Percentiles rank a stretch among this genome's conserved stretches.
Evolutionary conservation across 2,329 filamentous ascomycete genomes (phyloP).

Genomic region (Chrysosporium queenslandicum): DNA sequence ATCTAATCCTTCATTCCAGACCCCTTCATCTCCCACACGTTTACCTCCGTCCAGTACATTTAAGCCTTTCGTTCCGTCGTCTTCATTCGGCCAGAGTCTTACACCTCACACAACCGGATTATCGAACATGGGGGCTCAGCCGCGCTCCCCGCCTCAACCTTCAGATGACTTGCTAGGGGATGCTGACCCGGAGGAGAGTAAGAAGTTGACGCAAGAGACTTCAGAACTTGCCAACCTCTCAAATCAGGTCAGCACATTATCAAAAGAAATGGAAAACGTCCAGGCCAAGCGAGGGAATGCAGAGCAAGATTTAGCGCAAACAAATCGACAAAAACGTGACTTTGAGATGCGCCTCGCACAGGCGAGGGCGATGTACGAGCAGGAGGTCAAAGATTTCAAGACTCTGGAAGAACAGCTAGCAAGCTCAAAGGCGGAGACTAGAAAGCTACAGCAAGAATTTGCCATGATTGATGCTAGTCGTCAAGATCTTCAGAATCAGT

Average conservation of each 20-base stretch:
- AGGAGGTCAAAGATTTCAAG: conserved; percentile 80
- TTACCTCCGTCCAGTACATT: conserved; percentile 48
- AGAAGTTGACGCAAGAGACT: conserved; percentile 78
- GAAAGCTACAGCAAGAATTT: conserved; percentile 73
- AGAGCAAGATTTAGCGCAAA: conserved; percentile 72
- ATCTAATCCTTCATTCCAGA: conserved; percentile 51
- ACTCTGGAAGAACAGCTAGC: conserved; percentile 73
- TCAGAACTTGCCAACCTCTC: conserved; percentile 90
- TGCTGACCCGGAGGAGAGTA: conserved; percentile 76
- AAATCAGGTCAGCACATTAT: conserved; percentile 83
- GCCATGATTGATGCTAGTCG: conserved; percentile 71
- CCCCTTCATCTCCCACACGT: conserved; percentile 38
- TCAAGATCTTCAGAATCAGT: conserved; percentile 72
- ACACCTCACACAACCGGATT: conserved; percentile 66
- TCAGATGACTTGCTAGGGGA: conserved; percentile 86
- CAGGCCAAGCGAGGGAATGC: conserved; percentile 69
- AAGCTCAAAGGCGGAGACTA: conserved; percentile 65
- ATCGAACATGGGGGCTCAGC: conserved; percentile 29
- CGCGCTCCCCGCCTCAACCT: conserved; percentile 41
- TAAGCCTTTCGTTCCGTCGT: conserved; percentile 86
- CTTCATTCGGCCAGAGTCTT: conserved; percentile 78
- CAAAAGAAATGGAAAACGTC: conserved; percentile 89
- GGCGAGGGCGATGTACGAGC: conserved; percentile 79
- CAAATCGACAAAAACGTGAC: conserved; percentile 78
- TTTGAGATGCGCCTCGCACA: conserved; percentile 83